Base-by-base conservation (phyloP, 2,329 filamentous ascomycete genomes). In the Penicillium rolfsii region DNA sequence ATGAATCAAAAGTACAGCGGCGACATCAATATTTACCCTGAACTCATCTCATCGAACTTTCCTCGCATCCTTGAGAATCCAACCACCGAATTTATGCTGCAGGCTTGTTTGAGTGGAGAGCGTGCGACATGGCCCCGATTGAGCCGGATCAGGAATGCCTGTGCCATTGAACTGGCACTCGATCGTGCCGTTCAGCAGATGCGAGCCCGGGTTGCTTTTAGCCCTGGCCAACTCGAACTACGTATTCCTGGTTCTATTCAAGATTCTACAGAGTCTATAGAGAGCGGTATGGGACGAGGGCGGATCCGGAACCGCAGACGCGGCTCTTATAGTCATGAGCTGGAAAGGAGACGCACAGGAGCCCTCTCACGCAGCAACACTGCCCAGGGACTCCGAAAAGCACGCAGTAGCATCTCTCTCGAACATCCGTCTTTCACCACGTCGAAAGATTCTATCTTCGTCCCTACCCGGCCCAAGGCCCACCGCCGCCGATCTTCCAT, bases 81-180 rank as follows among this genome's bases (percentile, higher is more conserved):
- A 1, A 93, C 90, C 0, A 80, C 87, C 0, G 91, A 93, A 4
- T 98, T 96, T 73, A 96, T 98, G 91, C 76, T 89, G 5, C 84
- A 89, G 50, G 89, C 91, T 8, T 90, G 90, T 69, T 79, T 91
- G 6, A 84, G 86, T 28, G 94, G 94, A 6, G 91, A 97, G 75
- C 84, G 88, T 59, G 93, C 94, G 2, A 96, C 93, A 0, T 98
- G 93, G 94, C 93, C 93, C 0, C 93, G 93, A 73, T 80, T 98
- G 9, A 90, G 89, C 64, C 87, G 92, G 12, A 90, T 98, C 69
- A 84, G 91, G 41, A 95, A 97, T 71, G 89, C 93, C 57, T 92
- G 92, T 68, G 91, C 93, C 3, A 91, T 97, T 57, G 94, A 98
- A 74, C 79, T 97, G 50, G 91, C 93, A 4, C 79, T 98, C 1